These are phyloP conservation scores for Quercus variabilis DNA, from an alignment of 306 rosid genomes.

Conservation along the genomic window DNA sequence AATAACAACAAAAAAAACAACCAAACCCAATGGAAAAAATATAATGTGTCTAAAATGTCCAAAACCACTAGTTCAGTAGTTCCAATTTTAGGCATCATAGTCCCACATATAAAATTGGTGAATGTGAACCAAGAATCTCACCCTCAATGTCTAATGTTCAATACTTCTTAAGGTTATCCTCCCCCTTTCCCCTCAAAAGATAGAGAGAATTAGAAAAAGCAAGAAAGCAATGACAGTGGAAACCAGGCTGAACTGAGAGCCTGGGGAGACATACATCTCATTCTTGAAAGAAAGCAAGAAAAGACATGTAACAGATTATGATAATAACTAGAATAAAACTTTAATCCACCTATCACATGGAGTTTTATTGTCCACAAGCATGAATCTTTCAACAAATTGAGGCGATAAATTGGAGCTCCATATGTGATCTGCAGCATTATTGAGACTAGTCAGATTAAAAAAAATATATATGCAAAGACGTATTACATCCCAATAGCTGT, in stretches of 20 bases:
- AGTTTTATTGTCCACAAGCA: constrained; percentile 67
- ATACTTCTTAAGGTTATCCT: background rate
- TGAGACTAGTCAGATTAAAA: constrained; percentile 19
- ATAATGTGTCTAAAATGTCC: background rate
- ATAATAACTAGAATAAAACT: constrained; percentile 16
- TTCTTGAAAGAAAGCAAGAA: background rate
- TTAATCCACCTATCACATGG: constrained; percentile 77
- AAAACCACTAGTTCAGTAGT: constrained; percentile 5
- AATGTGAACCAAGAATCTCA: background rate
- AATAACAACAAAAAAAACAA: too few relatives aligned
- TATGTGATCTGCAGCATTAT: constrained; percentile 61
- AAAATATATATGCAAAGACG: constrained; percentile 12
- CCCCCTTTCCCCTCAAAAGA: background rate
- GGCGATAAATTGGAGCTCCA: constrained; percentile 74
- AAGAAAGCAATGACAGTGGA: background rate
- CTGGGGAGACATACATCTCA: background rate
- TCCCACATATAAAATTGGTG: background rate
- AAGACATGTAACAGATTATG: constrained; percentile 1
- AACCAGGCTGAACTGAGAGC: constrained; percentile 3
- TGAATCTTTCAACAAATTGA: constrained; percentile 55
- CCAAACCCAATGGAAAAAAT: background rate
- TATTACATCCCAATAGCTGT: background rate
- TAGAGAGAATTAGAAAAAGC: background rate
- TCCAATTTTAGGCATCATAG: background rate
- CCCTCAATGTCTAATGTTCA: background rate